Evolutionary conservation across 352 stramenopile species (phyloP).

Genomic region (Phytophthora sp.): DNA sequence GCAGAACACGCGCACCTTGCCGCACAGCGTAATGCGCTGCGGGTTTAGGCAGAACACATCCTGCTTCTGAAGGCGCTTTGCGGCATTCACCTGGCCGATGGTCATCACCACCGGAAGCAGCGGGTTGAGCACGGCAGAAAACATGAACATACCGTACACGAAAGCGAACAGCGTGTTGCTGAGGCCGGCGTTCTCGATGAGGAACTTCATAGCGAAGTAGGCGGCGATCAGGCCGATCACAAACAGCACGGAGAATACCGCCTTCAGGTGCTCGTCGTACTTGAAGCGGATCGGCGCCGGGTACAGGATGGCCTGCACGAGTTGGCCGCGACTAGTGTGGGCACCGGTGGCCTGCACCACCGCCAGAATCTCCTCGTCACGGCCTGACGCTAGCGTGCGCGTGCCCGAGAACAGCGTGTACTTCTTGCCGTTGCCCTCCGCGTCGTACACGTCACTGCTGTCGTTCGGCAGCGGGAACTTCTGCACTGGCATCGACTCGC

Average conservation of each 20-base stretch:
- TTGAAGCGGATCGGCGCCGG: slow-evolving; percentile 90
- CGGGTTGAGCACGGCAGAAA: slow-evolving; percentile 79
- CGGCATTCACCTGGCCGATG: slow-evolving; percentile 86
- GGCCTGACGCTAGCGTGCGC: slow-evolving; percentile 69
- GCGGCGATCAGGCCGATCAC: slow-evolving; percentile 76
- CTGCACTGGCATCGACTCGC: slow-evolving; percentile 87
- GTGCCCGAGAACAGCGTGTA: slow-evolving; percentile 91
- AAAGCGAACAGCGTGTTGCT: slow-evolving; percentile 77
- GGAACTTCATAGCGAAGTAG: slow-evolving; percentile 76
- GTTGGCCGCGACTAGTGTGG: slow-evolving; percentile 84
- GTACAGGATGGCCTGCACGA: slow-evolving; percentile 89
- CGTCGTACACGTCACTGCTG: slow-evolving; percentile 58
- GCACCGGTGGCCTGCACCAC: slow-evolving; percentile 85
- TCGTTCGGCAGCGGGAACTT: slow-evolving; percentile 75
- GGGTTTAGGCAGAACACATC: slow-evolving; percentile 87
- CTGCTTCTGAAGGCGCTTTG: slow-evolving; percentile 73
- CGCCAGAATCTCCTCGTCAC: slow-evolving; percentile 68
- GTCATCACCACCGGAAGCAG: slow-evolving; percentile 91
- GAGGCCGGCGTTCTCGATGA: slow-evolving; percentile 68
- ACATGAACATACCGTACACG: slow-evolving; percentile 84
- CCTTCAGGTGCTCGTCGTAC: slow-evolving; percentile 91
- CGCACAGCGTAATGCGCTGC: slow-evolving; percentile 84
- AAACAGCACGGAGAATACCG: slow-evolving; percentile 83
- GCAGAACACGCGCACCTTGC: slow-evolving; percentile 91
- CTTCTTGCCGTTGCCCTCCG: slow-evolving; percentile 71